These are phyloP conservation scores for Rhodotorula graminis DNA, from an alignment of 768 basidiomycete species.

Conservation along the genomic window DNA sequence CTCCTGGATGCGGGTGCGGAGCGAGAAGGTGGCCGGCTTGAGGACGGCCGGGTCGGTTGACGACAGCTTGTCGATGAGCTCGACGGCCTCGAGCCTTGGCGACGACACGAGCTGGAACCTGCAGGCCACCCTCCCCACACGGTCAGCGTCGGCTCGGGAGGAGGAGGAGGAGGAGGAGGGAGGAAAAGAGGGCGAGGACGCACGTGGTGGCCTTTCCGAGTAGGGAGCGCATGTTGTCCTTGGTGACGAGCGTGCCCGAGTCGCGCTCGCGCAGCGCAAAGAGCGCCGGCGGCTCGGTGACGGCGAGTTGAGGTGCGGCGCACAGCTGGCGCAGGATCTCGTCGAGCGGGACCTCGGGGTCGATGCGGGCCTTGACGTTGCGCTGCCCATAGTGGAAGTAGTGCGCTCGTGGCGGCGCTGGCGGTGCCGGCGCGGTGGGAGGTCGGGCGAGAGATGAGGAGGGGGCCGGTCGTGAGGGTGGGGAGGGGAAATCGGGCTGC, in stretches of 20 bases:
- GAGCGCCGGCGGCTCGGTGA: slow-evolving; percentile 65
- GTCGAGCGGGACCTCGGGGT: slow-evolving; percentile 22
- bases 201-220: slow-evolving; percentile 54
- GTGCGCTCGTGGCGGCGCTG: slow-evolving; percentile 55
- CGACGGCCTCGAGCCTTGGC: slow-evolving; percentile 70
- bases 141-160: background rate
- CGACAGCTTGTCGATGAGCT: slow-evolving; percentile 66
- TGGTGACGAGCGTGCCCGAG: slow-evolving; percentile 72
- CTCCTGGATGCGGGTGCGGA: slow-evolving; percentile 65
- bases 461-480: slow-evolving; percentile 84
- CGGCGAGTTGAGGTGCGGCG: slow-evolving; percentile 53
- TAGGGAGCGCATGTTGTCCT: slow-evolving; percentile 76
- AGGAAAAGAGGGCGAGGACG: background rate
- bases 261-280: slow-evolving; percentile 77
- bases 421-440: slow-evolving; percentile 72
- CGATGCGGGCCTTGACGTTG: slow-evolving; percentile 31
- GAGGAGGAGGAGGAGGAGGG: too few relatives aligned
- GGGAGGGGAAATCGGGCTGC: slow-evolving; percentile 48
- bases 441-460: slow-evolving; percentile 66
- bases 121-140: background rate
- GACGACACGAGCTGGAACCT: slow-evolving; percentile 14
- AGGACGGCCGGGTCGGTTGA: slow-evolving; percentile 59
- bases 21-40: slow-evolving; percentile 65
- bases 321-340: slow-evolving; percentile 35
- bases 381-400: slow-evolving; percentile 14